phyloP scores from a whole-genome alignment of 345 rosid species.

The Bruguiera parviflora region DNA sequence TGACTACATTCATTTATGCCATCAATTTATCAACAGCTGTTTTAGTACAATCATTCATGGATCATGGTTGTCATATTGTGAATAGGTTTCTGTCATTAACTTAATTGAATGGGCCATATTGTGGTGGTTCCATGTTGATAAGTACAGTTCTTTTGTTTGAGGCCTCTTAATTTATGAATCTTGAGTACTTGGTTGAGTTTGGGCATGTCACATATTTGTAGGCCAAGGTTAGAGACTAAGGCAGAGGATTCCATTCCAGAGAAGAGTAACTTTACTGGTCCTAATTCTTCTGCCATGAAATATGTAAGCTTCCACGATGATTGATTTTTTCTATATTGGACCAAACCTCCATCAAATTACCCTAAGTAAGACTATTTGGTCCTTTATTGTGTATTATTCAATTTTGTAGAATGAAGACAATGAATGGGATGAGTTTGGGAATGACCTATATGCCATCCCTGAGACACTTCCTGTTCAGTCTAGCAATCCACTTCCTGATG shows the following conservation, averaged over 20 bases:
- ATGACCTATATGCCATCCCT: constrained; percentile 86
- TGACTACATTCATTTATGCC: not conserved
- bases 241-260: constrained; percentile 49
- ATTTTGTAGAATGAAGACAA: constrained; percentile 60
- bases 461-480: constrained; percentile 53
- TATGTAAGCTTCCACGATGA: constrained; percentile 46
- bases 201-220: constrained; percentile 36
- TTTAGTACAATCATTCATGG: not conserved
- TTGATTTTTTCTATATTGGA: not conserved
- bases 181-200: constrained; percentile 25
- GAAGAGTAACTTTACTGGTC: constrained; percentile 42
- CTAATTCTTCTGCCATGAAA: constrained; percentile 50
- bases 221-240: constrained; percentile 60
- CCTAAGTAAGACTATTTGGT: not conserved
- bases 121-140: not conserved
- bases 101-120: not conserved
- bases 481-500: constrained; percentile 47
- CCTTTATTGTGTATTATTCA: constrained; percentile 5
- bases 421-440: constrained; percentile 98
- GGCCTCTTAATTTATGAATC: constrained; percentile 11
- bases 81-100: not conserved
- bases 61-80: not conserved
- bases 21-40: not conserved
- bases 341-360: not conserved
- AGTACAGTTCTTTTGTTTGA: not conserved